Base-by-base conservation (phyloP, 768 basidiomycete genomes). In the Lactarius tabidus region DNA sequence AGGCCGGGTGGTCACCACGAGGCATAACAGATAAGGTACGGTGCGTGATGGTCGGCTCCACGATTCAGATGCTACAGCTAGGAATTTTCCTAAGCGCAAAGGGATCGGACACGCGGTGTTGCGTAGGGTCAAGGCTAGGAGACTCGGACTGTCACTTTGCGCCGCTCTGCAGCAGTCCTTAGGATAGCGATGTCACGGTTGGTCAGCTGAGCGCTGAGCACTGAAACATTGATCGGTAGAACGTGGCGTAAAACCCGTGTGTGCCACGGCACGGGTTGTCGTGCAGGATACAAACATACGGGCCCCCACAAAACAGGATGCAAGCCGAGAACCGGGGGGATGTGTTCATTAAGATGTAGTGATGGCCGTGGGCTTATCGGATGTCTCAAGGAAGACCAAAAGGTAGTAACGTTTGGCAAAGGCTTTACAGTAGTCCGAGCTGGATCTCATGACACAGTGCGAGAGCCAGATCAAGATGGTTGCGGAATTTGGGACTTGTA, bases 181-280 rank as follows among this genome's bases (percentile, higher is more conserved):
- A 45, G 18, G 41, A 20, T 20, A 45, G 18, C 33, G 17, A 10
- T 20, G 43, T 33, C 29, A 54, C 18, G 28, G 15, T 26, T 28
- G 7, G 54, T 55, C 23, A 28, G 28, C 31, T 48, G 51, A 36
- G 10, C 45, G 28, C 31, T 48, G 51, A 36, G 17, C 45, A 23
- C 20, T 65, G 59, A 60, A 65, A 65, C 59, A 14, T 26, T 48
- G 43, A 65, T 60, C 29, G n/a, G 52, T 26, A 15, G 6, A n/a
- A 60, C 38, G 64, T 55, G 28, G 35, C 59, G 41, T 36, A 35
- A 35, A 48, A 45, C n/a, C 6, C 41, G 31, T 12, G 39, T 52
- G 17, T 33, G 45, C 10, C n/a, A 39, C 12, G 4, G 28, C 20
- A 33, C n/a, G n/a, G n/a, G n/a, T 29, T 12, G 45, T 8, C 31